Evolutionary conservation across 495 filamentous ascomycete genomes (phyloP).

Genomic region (Xylaria scruposa): DNA sequence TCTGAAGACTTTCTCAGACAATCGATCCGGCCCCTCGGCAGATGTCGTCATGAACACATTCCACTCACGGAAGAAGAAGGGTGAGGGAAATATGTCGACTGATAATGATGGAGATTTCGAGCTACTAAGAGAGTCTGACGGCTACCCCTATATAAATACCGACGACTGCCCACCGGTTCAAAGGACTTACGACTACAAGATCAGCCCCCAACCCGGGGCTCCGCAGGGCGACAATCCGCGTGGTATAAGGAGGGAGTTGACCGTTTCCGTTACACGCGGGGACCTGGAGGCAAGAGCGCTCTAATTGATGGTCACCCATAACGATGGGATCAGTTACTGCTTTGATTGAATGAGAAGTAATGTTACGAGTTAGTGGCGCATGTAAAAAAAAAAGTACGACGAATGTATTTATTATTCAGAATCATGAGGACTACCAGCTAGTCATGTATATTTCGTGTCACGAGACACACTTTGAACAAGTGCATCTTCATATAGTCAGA

Average conservation of each 20-base stretch:
- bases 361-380: background rate
- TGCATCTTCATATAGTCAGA: no score
- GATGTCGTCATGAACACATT: constrained; percentile 8
- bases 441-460: background rate
- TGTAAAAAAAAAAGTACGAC: background rate
- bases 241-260: background rate
- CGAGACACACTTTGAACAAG: no score
- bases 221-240: background rate
- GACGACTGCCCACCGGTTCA: background rate
- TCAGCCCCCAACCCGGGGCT: background rate
- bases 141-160: background rate
- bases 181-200: constrained; percentile 1
- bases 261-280: background rate
- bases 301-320: background rate
- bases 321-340: background rate
- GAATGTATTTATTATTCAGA: background rate
- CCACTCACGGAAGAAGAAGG: constrained; percentile 8
- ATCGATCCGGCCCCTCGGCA: background rate
- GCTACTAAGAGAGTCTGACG: background rate
- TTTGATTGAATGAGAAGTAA: background rate
- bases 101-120: background rate
- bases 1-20: background rate
- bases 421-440: background rate
- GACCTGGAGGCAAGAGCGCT: background rate
- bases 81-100: background rate